phyloP scores from a whole-genome alignment of 2,329 filamentous ascomycete species.

The Aspergillus sclerotialis region DNA sequence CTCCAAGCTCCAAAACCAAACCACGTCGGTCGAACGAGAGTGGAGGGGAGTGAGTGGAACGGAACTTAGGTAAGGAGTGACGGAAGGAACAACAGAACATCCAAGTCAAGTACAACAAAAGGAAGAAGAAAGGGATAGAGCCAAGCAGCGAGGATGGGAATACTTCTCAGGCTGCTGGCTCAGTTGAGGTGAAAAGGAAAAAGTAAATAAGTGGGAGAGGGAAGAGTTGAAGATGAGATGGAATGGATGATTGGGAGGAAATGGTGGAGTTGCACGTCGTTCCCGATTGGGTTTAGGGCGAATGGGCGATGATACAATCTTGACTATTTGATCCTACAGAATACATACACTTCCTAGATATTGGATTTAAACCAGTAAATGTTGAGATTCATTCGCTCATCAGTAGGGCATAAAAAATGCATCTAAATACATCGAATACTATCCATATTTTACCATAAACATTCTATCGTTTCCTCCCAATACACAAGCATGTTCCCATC shows the following conservation, averaged over 20 bases:
- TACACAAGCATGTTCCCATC: slow-evolving; percentile 11
- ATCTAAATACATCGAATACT: slow-evolving; percentile 17
- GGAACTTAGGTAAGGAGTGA: slow-evolving; percentile 12
- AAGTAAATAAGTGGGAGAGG: slow-evolving; percentile 4
- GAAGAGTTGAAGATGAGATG: slow-evolving; percentile 4
- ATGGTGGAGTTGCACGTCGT: neutral
- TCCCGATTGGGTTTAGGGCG: slow-evolving; percentile 11
- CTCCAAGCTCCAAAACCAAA: slow-evolving; percentile 4
- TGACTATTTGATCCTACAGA: neutral
- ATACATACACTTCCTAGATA: no score
- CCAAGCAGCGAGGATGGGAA: slow-evolving; percentile 6
- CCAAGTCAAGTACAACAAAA: slow-evolving; percentile 2
- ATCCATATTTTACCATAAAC: slow-evolving; percentile 14
- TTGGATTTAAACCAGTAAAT: no score
- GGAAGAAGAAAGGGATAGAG: slow-evolving; percentile 2
- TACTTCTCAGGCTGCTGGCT: slow-evolving; percentile 7
- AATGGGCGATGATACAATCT: slow-evolving; percentile 2
- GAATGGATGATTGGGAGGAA: neutral
- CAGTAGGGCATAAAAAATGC: slow-evolving; percentile 5
- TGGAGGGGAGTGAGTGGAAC: no score
- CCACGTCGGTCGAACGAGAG: slow-evolving; percentile 14
- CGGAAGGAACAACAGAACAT: slow-evolving; percentile 5
- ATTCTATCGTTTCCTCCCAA: slow-evolving; percentile 13
- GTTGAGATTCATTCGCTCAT: no score
- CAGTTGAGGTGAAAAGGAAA: slow-evolving; percentile 1